These are phyloP conservation scores for Serendipita sp. DNA, from an alignment of 768 basidiomycete species.

Conservation along the genomic window DNA sequence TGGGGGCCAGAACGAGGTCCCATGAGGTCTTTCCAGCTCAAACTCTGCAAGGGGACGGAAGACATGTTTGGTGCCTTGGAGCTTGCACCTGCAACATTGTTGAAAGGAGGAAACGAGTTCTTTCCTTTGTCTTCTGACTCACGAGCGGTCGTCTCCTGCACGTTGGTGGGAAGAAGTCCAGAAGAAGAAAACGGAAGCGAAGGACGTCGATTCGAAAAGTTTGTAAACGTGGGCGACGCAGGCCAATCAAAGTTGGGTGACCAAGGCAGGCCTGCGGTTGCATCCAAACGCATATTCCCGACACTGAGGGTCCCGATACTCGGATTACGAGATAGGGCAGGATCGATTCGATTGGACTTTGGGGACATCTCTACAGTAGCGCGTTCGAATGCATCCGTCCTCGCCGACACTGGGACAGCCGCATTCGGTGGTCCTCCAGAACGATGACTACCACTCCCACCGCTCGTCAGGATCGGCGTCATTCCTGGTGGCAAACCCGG, in stretches of 20 bases:
- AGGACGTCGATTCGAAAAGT: too few species aligned
- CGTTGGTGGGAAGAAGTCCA: too few species aligned
- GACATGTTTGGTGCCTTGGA: too few species aligned
- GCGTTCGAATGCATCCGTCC: background rate
- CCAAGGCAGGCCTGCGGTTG: background rate
- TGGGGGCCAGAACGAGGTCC: too few species aligned
- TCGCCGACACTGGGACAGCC: background rate
- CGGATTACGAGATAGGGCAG: too few species aligned
- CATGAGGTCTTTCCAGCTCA: background rate
- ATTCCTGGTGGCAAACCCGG: background rate
- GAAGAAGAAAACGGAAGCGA: too few species aligned
- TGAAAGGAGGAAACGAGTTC: too few species aligned
- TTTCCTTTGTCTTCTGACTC: too few species aligned
- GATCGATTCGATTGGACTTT: background rate
- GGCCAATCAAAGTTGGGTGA: slow-evolving; percentile 1
- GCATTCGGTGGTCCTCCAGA: background rate
- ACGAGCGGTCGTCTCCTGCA: too few species aligned
- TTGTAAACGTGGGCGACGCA: background rate
- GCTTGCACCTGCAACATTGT: too few species aligned
- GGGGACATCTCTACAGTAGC: background rate
- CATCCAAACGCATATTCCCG: background rate
- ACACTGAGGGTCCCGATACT: too few species aligned
- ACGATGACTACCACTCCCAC: background rate
- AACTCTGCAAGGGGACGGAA: too few species aligned
- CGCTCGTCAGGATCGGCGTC: background rate